Percentiles rank a stretch among this genome's conserved stretches.
phyloP scores from a whole-genome alignment of 2,329 filamentous ascomycete genomes.

The Phaeophleospora eucalypticola region DNA sequence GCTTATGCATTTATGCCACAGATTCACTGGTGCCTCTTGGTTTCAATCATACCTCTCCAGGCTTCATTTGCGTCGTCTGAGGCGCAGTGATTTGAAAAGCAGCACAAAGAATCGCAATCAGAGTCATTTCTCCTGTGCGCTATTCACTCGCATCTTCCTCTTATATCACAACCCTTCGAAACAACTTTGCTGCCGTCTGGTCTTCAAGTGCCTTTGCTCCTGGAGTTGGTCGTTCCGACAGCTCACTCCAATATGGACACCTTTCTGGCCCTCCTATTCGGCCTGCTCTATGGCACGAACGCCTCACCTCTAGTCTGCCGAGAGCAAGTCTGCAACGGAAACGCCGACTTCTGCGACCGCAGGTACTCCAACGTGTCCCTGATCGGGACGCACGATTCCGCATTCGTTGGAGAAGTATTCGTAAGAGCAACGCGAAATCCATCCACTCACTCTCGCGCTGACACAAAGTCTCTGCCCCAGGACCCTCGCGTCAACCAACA shows the following conservation, averaged over 20 bases:
- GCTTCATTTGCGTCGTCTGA: too few relatives aligned
- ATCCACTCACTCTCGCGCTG: too few relatives aligned
- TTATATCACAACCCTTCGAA: too few relatives aligned
- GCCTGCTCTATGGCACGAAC: neutral
- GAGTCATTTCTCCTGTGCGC: neutral
- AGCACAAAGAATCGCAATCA: neutral
- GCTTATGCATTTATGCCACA: too few relatives aligned
- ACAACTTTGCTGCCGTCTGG: too few relatives aligned
- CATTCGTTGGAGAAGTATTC: slow-evolving; percentile 52
- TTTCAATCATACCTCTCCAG: too few relatives aligned
- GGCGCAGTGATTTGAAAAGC: neutral
- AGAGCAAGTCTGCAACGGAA: slow-evolving; percentile 52
- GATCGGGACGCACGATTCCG: slow-evolving; percentile 61
- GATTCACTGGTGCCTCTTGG: too few relatives aligned
- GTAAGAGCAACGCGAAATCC: too few relatives aligned
- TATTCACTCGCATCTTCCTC: too few relatives aligned
- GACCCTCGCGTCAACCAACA: slow-evolving; percentile 43
- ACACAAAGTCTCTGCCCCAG: too few relatives aligned
- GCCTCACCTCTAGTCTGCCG: neutral
- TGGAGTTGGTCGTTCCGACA: too few relatives aligned
- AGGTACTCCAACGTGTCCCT: slow-evolving; percentile 57
- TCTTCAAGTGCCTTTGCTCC: too few relatives aligned
- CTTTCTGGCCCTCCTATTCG: neutral
- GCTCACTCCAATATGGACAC: neutral
- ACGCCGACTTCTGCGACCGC: slow-evolving; percentile 51